Conservation (phyloP, 495 filamentous ascomycete genomes). For the Aspergillus haitiensis region DNA sequence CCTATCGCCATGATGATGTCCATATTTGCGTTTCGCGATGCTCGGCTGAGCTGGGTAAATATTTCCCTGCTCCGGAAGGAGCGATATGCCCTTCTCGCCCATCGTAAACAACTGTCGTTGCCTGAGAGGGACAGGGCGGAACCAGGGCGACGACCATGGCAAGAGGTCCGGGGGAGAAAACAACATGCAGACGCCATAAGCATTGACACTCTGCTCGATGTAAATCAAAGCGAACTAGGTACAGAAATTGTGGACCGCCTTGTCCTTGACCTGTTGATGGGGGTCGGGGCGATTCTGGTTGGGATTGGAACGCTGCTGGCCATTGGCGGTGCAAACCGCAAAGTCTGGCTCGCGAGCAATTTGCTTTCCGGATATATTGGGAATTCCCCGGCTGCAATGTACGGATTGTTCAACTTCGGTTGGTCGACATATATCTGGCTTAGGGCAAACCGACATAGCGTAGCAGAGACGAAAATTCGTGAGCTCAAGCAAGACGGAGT, state of each 20-base stretch:
- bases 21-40: conserved; percentile 45
- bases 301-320: conserved; percentile 53
- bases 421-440: conserved; percentile 45
- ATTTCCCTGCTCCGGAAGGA: conserved; percentile 43
- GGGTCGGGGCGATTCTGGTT: conserved; percentile 46
- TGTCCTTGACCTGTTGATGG: conserved; percentile 49
- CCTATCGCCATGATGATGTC: conserved; percentile 45
- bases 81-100: conserved; percentile 19
- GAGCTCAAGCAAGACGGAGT: background rate
- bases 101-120: background rate
- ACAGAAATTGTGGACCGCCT: conserved; percentile 44
- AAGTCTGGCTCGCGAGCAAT: conserved; percentile 45
- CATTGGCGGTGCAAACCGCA: conserved; percentile 45
- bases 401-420: conserved; percentile 41
- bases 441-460: conserved; percentile 37
- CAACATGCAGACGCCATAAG: conserved; percentile 8
- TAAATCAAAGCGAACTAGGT: conserved; percentile 33
- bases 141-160: background rate
- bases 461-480: background rate
- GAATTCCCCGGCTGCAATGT: conserved; percentile 10
- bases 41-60: conserved; percentile 45
- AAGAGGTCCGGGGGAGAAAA: background rate
- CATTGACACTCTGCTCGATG: conserved; percentile 17
- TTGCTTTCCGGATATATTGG: conserved; percentile 47
- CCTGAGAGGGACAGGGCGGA: too few species aligned